Evolutionary conservation across 208 protist species (phyloP), one percentile per base, ranked within the genome.

Genomic region (Leishmania amazonensis): DNA sequence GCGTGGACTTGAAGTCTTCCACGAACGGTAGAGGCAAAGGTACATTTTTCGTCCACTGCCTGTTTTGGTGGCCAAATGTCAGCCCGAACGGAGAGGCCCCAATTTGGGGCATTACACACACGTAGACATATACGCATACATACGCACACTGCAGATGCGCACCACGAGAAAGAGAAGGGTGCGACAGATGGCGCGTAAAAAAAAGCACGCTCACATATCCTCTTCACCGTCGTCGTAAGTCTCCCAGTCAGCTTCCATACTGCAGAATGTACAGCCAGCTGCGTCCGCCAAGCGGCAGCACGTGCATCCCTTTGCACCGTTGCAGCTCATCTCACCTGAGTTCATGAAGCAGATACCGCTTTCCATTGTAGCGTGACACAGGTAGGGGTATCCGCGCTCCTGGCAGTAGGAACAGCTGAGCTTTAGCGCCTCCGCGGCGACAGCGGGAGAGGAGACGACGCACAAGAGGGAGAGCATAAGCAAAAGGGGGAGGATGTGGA

Each of bases 301-400:
- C 67, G 78, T 65, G 35, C 87, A 90, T 1, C 84, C 84, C 40
- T 79, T 83, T 24, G 71, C 67, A 2, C 57, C 24, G n/a, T 81
- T 47, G 68, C 84, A 89, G 11, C 28, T 21, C 38, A 83, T 75
- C 21, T 88, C 84, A 24, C 81, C 80, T 31, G 78, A 81, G 64
- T 86, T 68, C 2, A 49, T 57, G 31, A 83, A 81, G 72, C 84
- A 88, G 31, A 79, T 78, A 76, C 78, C 58, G 68, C 87, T 85
- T 0, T 31, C 76, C 53, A 92, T 77, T 40, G 80, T 84, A 0
- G 73, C 81, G 21, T 80, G 47, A 72, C 90, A 94, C 17, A 91
- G 24, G 73, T 94, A 94, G 2, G 84, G 81, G 62, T 88, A 90
- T n/a, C 90, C 90, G 38, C 76, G 86, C 40, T 68, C 31, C 11